Percentiles rank a stretch among this genome's conserved stretches.
phyloP scores from a whole-genome alignment of 2,329 filamentous ascomycete genomes.

The Magnaporthales sp. region DNA sequence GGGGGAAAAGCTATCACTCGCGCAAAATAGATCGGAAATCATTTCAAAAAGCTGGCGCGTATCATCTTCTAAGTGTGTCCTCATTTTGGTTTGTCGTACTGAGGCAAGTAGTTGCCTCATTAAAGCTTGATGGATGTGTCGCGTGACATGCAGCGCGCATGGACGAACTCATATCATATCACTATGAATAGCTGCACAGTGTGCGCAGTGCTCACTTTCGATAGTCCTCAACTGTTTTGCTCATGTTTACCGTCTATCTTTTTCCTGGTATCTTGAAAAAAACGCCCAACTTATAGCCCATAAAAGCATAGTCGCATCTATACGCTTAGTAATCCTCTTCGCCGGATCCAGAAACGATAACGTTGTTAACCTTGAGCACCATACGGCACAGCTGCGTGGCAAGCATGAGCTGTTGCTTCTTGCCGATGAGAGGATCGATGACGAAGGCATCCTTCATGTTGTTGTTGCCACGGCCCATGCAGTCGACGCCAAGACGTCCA shows the following conservation, averaged over 20 bases:
- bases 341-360: slow-evolving; percentile 81
- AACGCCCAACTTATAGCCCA: background rate
- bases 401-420: slow-evolving; percentile 92
- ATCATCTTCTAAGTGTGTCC: background rate
- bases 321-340: slow-evolving; percentile 67
- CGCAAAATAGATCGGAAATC: background rate
- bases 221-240: background rate
- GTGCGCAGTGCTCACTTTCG: background rate
- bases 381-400: slow-evolving; percentile 97
- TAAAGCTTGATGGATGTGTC: too few relatives aligned
- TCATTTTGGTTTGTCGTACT: background rate
- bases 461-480: slow-evolving; percentile 92
- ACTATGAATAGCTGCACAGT: background rate
- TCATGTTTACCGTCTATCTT: slow-evolving; percentile 3
- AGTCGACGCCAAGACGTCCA: slow-evolving; percentile 82
- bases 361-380: slow-evolving; percentile 96
- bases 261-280: slow-evolving; percentile 1
- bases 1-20: background rate
- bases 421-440: slow-evolving; percentile 96
- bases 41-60: background rate
- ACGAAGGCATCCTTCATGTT: slow-evolving; percentile 98
- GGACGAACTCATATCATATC: background rate
- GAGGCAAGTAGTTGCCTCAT: too few relatives aligned
- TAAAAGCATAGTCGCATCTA: background rate
- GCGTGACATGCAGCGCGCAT: too few relatives aligned